Evolutionary conservation across 75 land plant species (phyloP).

Genomic region (Chamaecyparis obtusa): DNA sequence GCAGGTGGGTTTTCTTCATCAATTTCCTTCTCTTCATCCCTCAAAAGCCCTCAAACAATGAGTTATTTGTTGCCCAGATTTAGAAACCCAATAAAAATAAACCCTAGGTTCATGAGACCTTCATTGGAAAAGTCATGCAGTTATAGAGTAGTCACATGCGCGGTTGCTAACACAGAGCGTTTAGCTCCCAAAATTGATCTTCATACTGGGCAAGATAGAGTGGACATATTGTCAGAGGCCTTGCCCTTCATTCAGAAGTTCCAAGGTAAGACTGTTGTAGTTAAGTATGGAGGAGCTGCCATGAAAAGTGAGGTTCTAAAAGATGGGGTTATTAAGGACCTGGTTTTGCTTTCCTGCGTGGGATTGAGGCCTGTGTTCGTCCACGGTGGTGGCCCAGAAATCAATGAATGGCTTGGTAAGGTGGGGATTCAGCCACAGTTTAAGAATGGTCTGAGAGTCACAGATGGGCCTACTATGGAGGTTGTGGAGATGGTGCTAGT

Average conservation of each 20-base stretch:
- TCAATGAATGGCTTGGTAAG: conserved; percentile 70
- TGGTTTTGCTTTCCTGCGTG: conserved; percentile 86
- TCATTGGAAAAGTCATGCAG: background rate
- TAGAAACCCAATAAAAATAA: background rate
- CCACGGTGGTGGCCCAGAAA: conserved; percentile 99
- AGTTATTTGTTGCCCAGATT: background rate
- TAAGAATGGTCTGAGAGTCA: conserved; percentile 85
- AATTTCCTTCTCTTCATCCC: background rate
- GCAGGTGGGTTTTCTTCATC: background rate
- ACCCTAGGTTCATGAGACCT: background rate
- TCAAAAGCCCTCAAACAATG: background rate
- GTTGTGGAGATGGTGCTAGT: conserved; percentile 92
- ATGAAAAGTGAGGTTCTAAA: conserved; percentile 73
- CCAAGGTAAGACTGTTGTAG: conserved; percentile 90
- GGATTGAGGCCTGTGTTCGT: conserved; percentile 87
- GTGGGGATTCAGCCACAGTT: conserved; percentile 70
- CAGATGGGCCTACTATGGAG: conserved; percentile 88
- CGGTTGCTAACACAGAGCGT: background rate
- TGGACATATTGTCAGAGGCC: conserved; percentile 86
- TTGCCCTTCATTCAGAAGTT: conserved; percentile 94
- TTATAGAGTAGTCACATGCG: background rate
- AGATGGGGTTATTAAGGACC: conserved; percentile 87
- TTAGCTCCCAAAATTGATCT: background rate
- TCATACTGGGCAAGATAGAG: conserved; percentile 36
- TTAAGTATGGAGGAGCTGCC: conserved; percentile 97